phyloP scores from a whole-genome alignment of 208 protist genomes.

The Acanthamoeba sp. region DNA sequence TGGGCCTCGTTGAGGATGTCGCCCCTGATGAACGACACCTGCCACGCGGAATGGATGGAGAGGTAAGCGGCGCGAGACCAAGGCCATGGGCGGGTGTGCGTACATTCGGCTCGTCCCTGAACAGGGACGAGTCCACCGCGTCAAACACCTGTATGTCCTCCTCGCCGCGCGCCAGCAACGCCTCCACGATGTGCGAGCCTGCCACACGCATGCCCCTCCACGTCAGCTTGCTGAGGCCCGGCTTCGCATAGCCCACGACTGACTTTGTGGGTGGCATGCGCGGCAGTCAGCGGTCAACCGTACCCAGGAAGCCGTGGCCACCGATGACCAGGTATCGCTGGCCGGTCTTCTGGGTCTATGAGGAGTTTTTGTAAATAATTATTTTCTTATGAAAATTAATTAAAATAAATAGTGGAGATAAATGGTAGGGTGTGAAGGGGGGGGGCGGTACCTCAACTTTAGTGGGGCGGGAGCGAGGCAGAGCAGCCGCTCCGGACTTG shows the following conservation, averaged over 20 bases:
- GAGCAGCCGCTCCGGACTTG: too few species aligned
- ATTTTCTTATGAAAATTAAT: not conserved
- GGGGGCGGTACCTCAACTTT: too few species aligned
- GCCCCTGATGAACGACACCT: slow-evolving; percentile 20
- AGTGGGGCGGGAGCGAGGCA: too few species aligned
- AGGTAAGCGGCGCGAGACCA: too few species aligned
- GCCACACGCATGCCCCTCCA: not conserved
- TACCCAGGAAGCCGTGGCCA: slow-evolving; percentile 24
- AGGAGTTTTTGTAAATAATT: not conserved
- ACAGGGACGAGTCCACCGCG: not conserved
- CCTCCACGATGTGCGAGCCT: slow-evolving; percentile 63
- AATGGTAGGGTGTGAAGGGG: too few species aligned
- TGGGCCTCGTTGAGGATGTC: slow-evolving; percentile 44
- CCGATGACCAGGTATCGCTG: slow-evolving; percentile 31
- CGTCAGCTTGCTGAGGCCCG: too few species aligned
- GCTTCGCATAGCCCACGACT: too few species aligned
- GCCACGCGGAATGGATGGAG: not conserved
- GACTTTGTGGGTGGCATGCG: not conserved
- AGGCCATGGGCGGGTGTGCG: not conserved
- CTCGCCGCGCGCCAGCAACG: slow-evolving; percentile 22
- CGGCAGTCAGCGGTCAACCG: not conserved
- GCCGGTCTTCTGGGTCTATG: slow-evolving; percentile 4
- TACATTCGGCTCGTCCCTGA: not conserved
- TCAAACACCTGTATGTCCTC: slow-evolving; percentile 6
- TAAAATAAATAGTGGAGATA: not conserved